phyloP scores from a whole-genome alignment of 2,329 filamentous ascomycete genomes.

The Berkeleyomyces basicola region DNA sequence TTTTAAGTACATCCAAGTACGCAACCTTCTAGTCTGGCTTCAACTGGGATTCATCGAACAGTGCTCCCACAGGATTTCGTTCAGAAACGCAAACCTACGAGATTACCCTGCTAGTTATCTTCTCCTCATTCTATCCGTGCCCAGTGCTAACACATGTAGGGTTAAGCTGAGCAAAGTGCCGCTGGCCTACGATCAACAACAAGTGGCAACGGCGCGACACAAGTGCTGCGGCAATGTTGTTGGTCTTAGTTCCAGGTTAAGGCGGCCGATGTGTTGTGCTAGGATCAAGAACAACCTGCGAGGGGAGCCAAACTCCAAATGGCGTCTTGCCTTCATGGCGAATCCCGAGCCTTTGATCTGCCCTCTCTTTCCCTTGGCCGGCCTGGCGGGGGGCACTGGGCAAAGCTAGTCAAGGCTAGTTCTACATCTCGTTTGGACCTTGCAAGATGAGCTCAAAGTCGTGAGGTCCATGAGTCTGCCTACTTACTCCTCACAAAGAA shows the following conservation, averaged over 20 bases:
- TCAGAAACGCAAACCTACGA: no score
- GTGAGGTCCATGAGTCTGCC: no score
- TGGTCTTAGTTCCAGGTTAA: not conserved
- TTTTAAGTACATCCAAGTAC: not conserved
- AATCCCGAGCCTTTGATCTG: no score
- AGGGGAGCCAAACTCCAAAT: not conserved
- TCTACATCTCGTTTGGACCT: no score
- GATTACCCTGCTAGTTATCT: not conserved
- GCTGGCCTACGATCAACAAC: not conserved
- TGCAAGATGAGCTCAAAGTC: no score
- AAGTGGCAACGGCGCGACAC: not conserved
- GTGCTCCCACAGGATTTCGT: not conserved
- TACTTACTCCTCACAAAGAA: no score
- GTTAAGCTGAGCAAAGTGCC: not conserved
- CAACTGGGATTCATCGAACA: not conserved
- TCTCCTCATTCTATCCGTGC: not conserved
- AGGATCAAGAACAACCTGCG: not conserved
- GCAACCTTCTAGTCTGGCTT: not conserved
- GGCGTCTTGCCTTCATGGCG: no score
- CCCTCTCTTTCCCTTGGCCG: no score
- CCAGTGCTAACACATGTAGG: not conserved
- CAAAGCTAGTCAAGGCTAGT: no score
- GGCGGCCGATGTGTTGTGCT: not conserved
- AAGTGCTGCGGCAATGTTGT: not conserved
- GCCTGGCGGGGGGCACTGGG: no score